phyloP scores from a whole-genome alignment of 495 filamentous ascomycete species.

The Pseudomonodictys pantanalensis region DNA sequence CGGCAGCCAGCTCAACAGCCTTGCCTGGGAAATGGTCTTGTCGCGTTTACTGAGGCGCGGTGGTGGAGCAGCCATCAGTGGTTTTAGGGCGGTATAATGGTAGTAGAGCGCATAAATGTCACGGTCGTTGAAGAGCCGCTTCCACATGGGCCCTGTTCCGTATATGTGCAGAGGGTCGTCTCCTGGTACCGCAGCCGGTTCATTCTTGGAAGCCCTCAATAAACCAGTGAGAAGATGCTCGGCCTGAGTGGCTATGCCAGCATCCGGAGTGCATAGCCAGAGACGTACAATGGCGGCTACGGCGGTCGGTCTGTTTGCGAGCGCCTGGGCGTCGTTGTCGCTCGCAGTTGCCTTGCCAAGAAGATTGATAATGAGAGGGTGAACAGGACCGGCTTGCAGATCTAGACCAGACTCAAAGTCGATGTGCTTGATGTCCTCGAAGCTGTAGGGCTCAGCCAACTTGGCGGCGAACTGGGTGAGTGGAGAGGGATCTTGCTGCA shows the following conservation, averaged over 20 bases:
- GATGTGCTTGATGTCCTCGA: constrained; percentile 46
- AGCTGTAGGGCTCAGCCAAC: constrained; percentile 24
- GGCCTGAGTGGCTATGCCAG: constrained; percentile 71
- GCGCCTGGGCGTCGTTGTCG: constrained; percentile 62
- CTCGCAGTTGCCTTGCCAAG: constrained; percentile 65
- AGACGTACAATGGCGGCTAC: constrained; percentile 60
- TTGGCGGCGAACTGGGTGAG: constrained; percentile 19
- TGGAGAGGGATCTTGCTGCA: constrained; percentile 32
- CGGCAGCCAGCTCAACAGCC: constrained; percentile 68
- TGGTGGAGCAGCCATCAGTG: constrained; percentile 38
- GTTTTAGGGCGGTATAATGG: constrained; percentile 55
- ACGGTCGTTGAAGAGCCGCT: constrained; percentile 37
- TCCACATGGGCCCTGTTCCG: constrained; percentile 40
- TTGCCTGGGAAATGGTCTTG: constrained; percentile 72
- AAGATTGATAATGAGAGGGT: constrained; percentile 66
- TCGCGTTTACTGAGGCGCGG: constrained; percentile 56
- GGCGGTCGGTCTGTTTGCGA: constrained; percentile 59
- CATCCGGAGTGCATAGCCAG: constrained; percentile 69
- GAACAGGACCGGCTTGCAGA: constrained; percentile 59
- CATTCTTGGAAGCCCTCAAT: constrained; percentile 62
- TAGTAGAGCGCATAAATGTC: constrained; percentile 63
- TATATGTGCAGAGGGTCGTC: constrained; percentile 3
- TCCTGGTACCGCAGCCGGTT: constrained; percentile 29
- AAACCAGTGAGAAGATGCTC: constrained; percentile 65
- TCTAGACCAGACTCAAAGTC: constrained; percentile 48